Percentiles rank a stretch among this genome's conserved stretches.
These are phyloP conservation scores for Neurospora sp. DNA, from an alignment of 495 filamentous ascomycete genomes.

Conservation along the genomic window DNA sequence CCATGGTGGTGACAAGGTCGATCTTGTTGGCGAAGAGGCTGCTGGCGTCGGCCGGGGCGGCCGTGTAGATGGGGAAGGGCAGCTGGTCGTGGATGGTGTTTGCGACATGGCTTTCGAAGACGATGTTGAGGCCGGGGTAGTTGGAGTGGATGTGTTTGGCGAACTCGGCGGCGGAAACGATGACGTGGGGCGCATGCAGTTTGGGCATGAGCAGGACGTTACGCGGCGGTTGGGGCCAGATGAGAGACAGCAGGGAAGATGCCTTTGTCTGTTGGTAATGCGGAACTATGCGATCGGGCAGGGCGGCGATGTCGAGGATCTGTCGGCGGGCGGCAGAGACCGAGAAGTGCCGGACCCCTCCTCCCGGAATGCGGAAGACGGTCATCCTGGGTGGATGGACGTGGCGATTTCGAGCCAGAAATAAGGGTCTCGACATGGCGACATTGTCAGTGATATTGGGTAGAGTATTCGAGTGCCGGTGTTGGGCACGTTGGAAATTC, in stretches of 20 bases:
- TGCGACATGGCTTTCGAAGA: slow-evolving; percentile 73
- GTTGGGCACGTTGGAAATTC: not conserved
- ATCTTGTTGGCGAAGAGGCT: slow-evolving; percentile 51
- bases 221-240: slow-evolving; percentile 79
- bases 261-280: slow-evolving; percentile 35
- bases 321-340: slow-evolving; percentile 26
- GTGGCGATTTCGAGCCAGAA: slow-evolving; percentile 13
- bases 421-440: slow-evolving; percentile 15
- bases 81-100: slow-evolving; percentile 61
- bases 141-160: slow-evolving; percentile 68
- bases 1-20: slow-evolving; percentile 79
- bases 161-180: slow-evolving; percentile 63
- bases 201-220: slow-evolving; percentile 91
- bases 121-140: slow-evolving; percentile 70
- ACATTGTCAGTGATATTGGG: slow-evolving; percentile 8
- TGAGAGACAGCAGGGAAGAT: slow-evolving; percentile 63
- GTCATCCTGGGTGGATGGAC: slow-evolving; percentile 4
- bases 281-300: slow-evolving; percentile 45
- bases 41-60: slow-evolving; percentile 24
- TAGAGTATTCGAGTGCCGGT: not conserved
- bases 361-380: not conserved
- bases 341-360: slow-evolving; percentile 33
- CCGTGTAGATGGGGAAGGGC: slow-evolving; percentile 67
- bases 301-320: slow-evolving; percentile 39
- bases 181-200: slow-evolving; percentile 59